Evolutionary conservation across 176 grass and related monocot genomes (phyloP), one percentile per base, ranked within the genome.

Genomic region (Avena sativa): DNA sequence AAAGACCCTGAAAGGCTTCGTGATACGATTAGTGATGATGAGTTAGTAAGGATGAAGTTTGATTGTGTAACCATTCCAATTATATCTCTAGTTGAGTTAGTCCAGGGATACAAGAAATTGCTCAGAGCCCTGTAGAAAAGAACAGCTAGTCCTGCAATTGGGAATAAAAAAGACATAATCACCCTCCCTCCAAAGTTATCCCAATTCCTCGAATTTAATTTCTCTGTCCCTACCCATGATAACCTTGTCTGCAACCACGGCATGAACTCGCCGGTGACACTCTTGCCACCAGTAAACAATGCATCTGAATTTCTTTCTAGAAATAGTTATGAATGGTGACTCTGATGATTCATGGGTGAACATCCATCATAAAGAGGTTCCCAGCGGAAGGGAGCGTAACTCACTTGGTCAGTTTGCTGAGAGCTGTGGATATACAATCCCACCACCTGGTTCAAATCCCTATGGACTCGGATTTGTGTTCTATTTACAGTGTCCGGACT

Each of bases 131-230:
- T 74, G 44, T 74, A 74, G 5, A 49, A 74, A 49, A 48, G 8
- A 74, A 36, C 30, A 32, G 25, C 26, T 70, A 70, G 66, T 57
- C 17, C 55, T 19, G 17, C 23, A 73, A 6, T 8, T 73, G 43
- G 19, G 43, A 73, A 13, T 13, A 12, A 74, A 43, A 48, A 74
- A 74, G 21, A 48, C 21, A 74, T 25, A 49, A 25, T 11, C 12
- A 74, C 38, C 71, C 44, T 74, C 43, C 71, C 71, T 74, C 21
- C 44, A n/a, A 20, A 74, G n/a, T 48, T 21, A 48, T 74, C 44
- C 71, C 20, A 20, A 23, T 49, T 12, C 62, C 43, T 73, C 43
- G 5, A 23, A 7, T 69, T 69, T 23, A 73, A 14, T 25, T 73
- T 49, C 36, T 17, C 9, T n/a, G 17, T 20, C 32, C 32, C 32